These are phyloP conservation scores for Peniophora sp. DNA, from an alignment of 1,284 basidiomycete species.

Conservation along the genomic window DNA sequence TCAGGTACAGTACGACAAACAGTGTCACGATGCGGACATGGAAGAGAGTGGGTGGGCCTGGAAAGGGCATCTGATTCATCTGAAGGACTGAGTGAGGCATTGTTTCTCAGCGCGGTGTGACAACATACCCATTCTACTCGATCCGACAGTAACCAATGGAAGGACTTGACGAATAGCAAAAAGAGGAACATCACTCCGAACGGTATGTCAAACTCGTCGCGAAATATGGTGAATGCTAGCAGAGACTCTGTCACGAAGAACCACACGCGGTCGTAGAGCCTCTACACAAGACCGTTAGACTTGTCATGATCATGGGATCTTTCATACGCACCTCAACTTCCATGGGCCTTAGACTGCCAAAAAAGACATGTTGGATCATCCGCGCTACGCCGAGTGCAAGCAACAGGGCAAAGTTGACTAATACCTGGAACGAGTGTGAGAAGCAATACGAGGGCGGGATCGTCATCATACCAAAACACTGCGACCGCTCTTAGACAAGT, in stretches of 20 bases:
- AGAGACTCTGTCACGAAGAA: conserved; percentile 96
- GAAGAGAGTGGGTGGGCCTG: conserved; percentile 75
- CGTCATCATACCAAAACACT: conserved; percentile 67
- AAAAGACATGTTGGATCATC: conserved; percentile 82
- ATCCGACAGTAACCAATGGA: conserved; percentile 95
- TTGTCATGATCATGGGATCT: neutral
- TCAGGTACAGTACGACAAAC: conserved; percentile 61
- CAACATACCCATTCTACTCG: conserved; percentile 88
- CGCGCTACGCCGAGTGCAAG: conserved; percentile 72
- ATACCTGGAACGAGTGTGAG: conserved; percentile 46
- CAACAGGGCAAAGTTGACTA: conserved; percentile 90
- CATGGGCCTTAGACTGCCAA: conserved; percentile 80
- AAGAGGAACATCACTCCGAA: conserved; percentile 92
- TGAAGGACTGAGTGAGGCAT: conserved; percentile 22
- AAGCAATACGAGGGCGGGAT: conserved; percentile 2
- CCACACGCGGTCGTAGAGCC: conserved; percentile 93
- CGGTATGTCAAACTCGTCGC: conserved; percentile 87
- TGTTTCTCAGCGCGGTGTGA: neutral
- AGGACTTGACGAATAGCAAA: conserved; percentile 91
- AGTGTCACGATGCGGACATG: conserved; percentile 77
- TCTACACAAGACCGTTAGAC: conserved; percentile 37
- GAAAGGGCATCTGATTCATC: conserved; percentile 96
- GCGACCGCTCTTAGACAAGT: conserved; percentile 86
- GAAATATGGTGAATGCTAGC: conserved; percentile 93
- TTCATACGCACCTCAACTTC: conserved; percentile 78